Evolutionary conservation across 2,329 filamentous ascomycete species (phyloP).

Genomic region (Phialophora macrospora): DNA sequence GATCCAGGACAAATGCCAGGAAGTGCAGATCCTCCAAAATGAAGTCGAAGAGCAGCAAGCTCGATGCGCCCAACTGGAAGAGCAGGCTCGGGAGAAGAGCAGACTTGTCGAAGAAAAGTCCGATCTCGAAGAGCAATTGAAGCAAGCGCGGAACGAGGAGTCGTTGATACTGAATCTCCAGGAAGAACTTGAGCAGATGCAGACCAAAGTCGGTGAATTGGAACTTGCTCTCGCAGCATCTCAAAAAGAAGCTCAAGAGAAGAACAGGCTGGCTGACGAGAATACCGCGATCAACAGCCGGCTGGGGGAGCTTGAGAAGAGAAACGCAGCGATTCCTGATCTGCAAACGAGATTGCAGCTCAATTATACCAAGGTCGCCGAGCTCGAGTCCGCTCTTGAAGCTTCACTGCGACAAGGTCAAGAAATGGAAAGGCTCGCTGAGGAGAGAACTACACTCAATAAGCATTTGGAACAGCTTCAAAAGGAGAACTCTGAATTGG

Average conservation of each 20-base stretch:
- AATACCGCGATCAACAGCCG: neutral
- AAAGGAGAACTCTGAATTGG: conserved; percentile 2
- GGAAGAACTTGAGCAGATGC: neutral
- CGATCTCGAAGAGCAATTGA: conserved; percentile 5
- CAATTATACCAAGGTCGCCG: neutral
- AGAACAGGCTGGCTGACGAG: neutral
- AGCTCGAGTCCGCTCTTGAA: neutral
- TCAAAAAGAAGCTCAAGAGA: conserved; percentile 1
- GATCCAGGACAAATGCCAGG: conserved; percentile 4
- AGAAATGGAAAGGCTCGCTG: neutral
- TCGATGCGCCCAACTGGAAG: conserved; percentile 4
- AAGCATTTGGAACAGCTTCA: neutral
- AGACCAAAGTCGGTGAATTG: neutral
- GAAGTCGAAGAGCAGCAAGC: conserved; percentile 3
- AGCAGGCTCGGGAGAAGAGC: neutral
- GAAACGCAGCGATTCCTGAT: neutral
- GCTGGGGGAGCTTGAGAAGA: neutral
- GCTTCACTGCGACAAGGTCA: neutral
- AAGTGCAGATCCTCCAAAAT: conserved; percentile 6
- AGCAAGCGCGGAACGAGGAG: neutral
- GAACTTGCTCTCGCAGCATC: neutral
- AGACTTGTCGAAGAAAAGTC: neutral
- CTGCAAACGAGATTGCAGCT: neutral
- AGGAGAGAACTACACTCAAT: neutral
- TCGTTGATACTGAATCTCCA: neutral